Evolutionary conservation across 345 rosid genomes (phyloP).

Genomic region (Gossypioides kirkii): DNA sequence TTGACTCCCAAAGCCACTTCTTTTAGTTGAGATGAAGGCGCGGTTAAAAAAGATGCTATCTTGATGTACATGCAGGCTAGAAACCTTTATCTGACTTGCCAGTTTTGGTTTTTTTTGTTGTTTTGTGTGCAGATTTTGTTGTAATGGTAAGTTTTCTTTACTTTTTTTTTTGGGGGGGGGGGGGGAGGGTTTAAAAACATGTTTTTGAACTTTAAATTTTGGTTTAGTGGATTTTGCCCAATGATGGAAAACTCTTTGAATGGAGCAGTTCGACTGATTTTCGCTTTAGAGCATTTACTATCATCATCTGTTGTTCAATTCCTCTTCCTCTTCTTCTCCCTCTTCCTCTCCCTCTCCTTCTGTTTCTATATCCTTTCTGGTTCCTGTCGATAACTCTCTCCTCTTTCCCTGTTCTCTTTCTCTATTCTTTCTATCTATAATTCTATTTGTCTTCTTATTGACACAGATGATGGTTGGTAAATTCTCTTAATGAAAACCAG

Average conservation of each 20-base stretch:
- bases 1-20: neutral
- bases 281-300: constrained; percentile 5
- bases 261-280: constrained; percentile 14
- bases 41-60: neutral
- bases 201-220: neutral
- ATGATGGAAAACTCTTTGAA: constrained; percentile 20
- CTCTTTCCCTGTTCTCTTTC: neutral
- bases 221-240: constrained; percentile 4
- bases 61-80: constrained; percentile 11
- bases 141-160: too few relatives aligned
- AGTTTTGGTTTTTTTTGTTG: neutral
- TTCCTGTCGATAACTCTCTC: too few relatives aligned
- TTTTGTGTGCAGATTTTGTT: too few relatives aligned
- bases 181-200: neutral
- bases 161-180: too few relatives aligned
- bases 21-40: neutral
- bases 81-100: constrained; percentile 3
- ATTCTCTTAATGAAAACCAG: constrained; percentile 7
- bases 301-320: constrained; percentile 10
- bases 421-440: constrained; percentile 5
- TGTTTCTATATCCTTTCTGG: too few relatives aligned
- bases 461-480: constrained; percentile 13
- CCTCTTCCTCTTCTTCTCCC: neutral
- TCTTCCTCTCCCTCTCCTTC: neutral
- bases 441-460: neutral